phyloP scores from a whole-genome alignment of 2,329 filamentous ascomycete species.

The Ophiostoma himal-ulmi region DNA sequence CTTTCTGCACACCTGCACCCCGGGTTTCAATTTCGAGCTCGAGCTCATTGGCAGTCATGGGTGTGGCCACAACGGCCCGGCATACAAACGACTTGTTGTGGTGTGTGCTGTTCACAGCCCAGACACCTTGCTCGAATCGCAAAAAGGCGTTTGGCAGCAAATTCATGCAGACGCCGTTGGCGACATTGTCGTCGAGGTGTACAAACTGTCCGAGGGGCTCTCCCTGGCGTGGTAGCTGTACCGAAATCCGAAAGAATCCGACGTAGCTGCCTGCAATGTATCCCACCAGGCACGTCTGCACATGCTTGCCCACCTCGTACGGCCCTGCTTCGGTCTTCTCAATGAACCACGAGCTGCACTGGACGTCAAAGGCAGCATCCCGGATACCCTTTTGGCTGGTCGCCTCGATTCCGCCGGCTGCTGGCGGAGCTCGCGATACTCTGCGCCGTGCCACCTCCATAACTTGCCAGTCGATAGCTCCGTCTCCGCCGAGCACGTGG shows the following conservation, averaged over 20 bases:
- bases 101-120: slow-evolving; percentile 30
- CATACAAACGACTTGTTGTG: slow-evolving; percentile 31
- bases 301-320: not conserved
- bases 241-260: slow-evolving; percentile 48
- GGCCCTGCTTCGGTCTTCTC: slow-evolving; percentile 31
- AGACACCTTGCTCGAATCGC: slow-evolving; percentile 50
- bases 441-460: slow-evolving; percentile 47
- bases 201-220: slow-evolving; percentile 35
- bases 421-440: slow-evolving; percentile 26
- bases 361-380: slow-evolving; percentile 34
- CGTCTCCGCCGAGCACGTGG: slow-evolving; percentile 18
- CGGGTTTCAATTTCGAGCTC: slow-evolving; percentile 41
- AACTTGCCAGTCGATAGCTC: slow-evolving; percentile 41
- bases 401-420: not conserved
- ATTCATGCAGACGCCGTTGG: slow-evolving; percentile 45
- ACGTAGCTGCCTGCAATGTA: slow-evolving; percentile 49
- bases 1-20: not conserved
- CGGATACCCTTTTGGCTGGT: not conserved
- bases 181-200: slow-evolving; percentile 38
- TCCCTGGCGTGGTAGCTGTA: slow-evolving; percentile 28
- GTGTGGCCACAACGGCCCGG: slow-evolving; percentile 51
- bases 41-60: slow-evolving; percentile 46
- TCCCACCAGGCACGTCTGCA: slow-evolving; percentile 39
- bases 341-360: slow-evolving; percentile 50
- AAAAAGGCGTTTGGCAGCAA: slow-evolving; percentile 50